phyloP scores from a whole-genome alignment of 2,329 filamentous ascomycete genomes.

The Ascocoryne sarcoides region DNA sequence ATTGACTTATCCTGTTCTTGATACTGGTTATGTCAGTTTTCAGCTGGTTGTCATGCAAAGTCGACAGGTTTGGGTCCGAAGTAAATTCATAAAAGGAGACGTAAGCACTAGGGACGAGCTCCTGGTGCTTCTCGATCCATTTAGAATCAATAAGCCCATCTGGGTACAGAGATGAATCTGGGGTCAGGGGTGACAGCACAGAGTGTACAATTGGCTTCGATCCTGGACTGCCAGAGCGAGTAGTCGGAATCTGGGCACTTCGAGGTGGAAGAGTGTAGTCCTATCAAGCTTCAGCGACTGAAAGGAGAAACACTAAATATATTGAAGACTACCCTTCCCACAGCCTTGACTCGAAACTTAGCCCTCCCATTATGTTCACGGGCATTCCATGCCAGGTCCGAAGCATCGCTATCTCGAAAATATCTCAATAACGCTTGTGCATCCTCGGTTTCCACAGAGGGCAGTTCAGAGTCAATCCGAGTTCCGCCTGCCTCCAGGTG shows the following conservation, averaged over 20 bases:
- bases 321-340: slow-evolving; percentile 63
- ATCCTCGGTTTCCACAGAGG: slow-evolving; percentile 55
- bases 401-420: slow-evolving; percentile 57
- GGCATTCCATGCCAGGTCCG: slow-evolving; percentile 57
- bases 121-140: slow-evolving; percentile 87
- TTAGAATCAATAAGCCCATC: slow-evolving; percentile 75
- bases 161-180: slow-evolving; percentile 73
- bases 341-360: slow-evolving; percentile 61
- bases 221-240: slow-evolving; percentile 32
- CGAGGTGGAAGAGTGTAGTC: slow-evolving; percentile 46
- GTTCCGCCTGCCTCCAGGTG: slow-evolving; percentile 18
- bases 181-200: slow-evolving; percentile 81
- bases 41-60: slow-evolving; percentile 75
- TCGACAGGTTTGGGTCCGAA: slow-evolving; percentile 63
- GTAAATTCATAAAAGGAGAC: slow-evolving; percentile 74
- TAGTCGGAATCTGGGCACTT: slow-evolving; percentile 43
- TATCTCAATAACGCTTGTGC: slow-evolving; percentile 57
- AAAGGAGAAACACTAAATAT: slow-evolving; percentile 15
- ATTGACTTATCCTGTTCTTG: slow-evolving; percentile 56
- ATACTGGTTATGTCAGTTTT: slow-evolving; percentile 79
- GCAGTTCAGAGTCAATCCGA: slow-evolving; percentile 61
- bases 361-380: slow-evolving; percentile 39
- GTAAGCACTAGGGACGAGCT: slow-evolving; percentile 70
- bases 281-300: slow-evolving; percentile 32
- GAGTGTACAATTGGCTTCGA: slow-evolving; percentile 65